Evolutionary conservation across 345 rosid genomes (phyloP), one percentile per base, ranked within the genome.

Genomic region (Arabis hirsuta): DNA sequence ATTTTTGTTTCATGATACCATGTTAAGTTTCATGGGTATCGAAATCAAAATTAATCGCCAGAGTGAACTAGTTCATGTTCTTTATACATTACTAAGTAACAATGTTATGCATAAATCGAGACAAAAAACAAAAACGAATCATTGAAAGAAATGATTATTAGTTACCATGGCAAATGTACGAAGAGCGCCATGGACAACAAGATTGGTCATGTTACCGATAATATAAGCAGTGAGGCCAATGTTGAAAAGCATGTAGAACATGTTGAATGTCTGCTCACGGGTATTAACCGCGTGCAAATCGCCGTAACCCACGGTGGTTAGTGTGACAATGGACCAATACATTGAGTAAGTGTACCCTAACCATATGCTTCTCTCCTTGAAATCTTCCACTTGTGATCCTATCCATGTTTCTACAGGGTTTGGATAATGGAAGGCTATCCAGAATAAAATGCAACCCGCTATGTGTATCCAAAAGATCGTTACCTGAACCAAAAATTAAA

Each of bases 181-280:
- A 44, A 81, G 74, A 4, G 93, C 87, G 3, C 83, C 65, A 64
- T 87, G 95, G 82, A 94, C 97, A n/a, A 94, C 69, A 41, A 94
- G 97, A 74, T 85, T 91, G 45, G 97, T 91, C 96, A 91, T 94
- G 91, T 87, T 91, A 62, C 96, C 97, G 12, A 91, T 94, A 48
- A 91, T 79, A 62, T 91, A 94, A 56, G 98, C 88, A 0, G 90
- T 81, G 79, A 94, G 96, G 19, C 93, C 91, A 55, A 91, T 91
- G 81, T 94, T 94, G 85, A 87, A 89, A 26, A 91, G 82, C 98
- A 94, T 91, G 73, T 94, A 91, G 34, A 83, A 16, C 86, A 86
- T 83, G 65, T 86, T 91, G 65, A 91, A 94, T n/a, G 82, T 19
- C 81, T 94, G 82, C 83, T 91, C 97, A 51, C 73, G 83, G 0